These are phyloP conservation scores for Mycosphaerella sp. DNA, from an alignment of 2,329 filamentous ascomycete species.

Conservation along the genomic window DNA sequence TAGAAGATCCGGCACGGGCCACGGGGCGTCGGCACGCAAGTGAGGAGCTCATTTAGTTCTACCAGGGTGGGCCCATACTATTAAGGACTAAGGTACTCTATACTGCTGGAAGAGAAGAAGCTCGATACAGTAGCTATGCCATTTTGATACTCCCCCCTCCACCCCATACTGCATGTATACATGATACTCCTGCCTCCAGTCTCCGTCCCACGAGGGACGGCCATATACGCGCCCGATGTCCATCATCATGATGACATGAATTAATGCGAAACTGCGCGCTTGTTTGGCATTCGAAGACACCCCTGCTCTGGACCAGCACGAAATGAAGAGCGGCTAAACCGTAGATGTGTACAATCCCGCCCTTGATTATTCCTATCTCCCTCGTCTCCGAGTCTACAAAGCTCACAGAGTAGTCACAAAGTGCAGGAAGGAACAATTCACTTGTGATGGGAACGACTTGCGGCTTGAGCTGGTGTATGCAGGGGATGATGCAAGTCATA, in stretches of 20 bases:
- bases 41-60: neutral
- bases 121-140: neutral
- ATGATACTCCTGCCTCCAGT: neutral
- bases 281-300: neutral
- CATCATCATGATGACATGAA: neutral
- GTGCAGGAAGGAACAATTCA: neutral
- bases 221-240: neutral
- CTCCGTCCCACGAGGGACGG: neutral
- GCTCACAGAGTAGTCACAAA: neutral
- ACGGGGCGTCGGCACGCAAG: slow-evolving; percentile 7
- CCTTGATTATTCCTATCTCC: neutral
- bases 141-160: neutral
- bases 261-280: neutral
- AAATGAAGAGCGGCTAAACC: neutral
- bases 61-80: too few relatives aligned
- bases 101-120: neutral
- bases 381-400: neutral
- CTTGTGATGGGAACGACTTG: neutral
- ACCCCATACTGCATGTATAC: neutral
- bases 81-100: too few relatives aligned
- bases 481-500: neutral
- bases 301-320: neutral
- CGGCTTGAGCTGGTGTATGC: neutral
- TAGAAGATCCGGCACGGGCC: slow-evolving; percentile 9
- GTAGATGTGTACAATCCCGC: neutral